Conservation (phyloP, 2,329 filamentous ascomycete species). For the Arthrobotrys entomopaga region DNA sequence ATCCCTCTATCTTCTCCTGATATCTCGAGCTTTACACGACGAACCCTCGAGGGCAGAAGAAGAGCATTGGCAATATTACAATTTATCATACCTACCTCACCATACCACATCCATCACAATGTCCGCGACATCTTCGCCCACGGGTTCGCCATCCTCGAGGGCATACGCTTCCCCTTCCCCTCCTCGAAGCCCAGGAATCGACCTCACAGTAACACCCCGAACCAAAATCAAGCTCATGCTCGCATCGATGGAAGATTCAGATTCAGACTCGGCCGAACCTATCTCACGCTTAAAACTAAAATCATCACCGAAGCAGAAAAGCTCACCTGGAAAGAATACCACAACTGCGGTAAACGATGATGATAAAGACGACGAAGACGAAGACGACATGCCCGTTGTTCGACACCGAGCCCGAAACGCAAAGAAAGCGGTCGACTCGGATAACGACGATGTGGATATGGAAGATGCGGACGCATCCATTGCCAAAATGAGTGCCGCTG, state of each 20-base stretch:
- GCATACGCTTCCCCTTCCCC: slow-evolving; percentile 43
- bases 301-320: slow-evolving; percentile 14
- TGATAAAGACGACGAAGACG: slow-evolving; percentile 46
- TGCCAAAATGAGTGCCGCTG: slow-evolving; percentile 32
- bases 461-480: slow-evolving; percentile 15
- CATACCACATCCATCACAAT: background rate
- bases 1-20: no score
- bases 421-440: slow-evolving; percentile 26
- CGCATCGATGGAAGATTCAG: slow-evolving; percentile 23
- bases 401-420: slow-evolving; percentile 24
- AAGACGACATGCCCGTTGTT: slow-evolving; percentile 38
- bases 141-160: slow-evolving; percentile 34
- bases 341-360: slow-evolving; percentile 3
- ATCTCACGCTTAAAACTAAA: slow-evolving; percentile 1
- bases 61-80: no score
- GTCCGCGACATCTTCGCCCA: slow-evolving; percentile 37
- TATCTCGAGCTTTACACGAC: no score
- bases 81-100: no score
- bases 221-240: slow-evolving; percentile 34
- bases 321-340: slow-evolving; percentile 11
- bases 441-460: slow-evolving; percentile 23
- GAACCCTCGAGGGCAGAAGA: no score
- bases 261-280: slow-evolving; percentile 39
- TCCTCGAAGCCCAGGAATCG: slow-evolving; percentile 39
- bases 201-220: slow-evolving; percentile 37